Percentiles rank a stretch among this genome's conserved stretches.
Conservation (phyloP, 1,139 yeast genomes). For the Sugiyamaella castrensis region DNA sequence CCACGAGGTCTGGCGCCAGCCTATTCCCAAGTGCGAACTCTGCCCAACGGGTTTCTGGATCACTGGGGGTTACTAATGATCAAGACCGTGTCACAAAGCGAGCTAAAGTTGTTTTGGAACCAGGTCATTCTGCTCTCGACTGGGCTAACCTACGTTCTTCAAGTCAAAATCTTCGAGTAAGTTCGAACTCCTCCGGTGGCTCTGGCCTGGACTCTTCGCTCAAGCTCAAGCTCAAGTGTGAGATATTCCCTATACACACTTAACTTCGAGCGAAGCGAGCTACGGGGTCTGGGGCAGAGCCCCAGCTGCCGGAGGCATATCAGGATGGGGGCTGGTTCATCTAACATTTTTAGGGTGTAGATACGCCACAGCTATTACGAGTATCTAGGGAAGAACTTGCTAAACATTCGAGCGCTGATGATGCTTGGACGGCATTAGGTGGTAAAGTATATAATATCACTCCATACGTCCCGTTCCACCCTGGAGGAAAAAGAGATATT, state of each 20-base stretch:
- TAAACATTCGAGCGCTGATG: conserved; percentile 55
- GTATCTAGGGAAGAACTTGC: conserved; percentile 60
- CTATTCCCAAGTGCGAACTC: conserved; percentile 7
- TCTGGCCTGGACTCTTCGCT: conserved; percentile 5
- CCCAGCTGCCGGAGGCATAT: too few species aligned
- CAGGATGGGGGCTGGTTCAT: neutral
- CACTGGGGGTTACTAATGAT: conserved; percentile 23
- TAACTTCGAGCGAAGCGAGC: too few species aligned
- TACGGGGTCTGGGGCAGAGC: neutral
- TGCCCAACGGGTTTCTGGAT: conserved; percentile 6
- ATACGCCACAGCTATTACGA: conserved; percentile 38
- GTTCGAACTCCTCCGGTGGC: conserved; percentile 11
- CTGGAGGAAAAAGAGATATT: conserved; percentile 84
- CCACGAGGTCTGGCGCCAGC: conserved; percentile 6
- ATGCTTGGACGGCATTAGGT: conserved; percentile 82
- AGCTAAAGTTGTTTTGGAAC: conserved; percentile 59
- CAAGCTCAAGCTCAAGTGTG: neutral
- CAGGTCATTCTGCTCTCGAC: conserved; percentile 83
- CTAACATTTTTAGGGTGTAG: conserved; percentile 25
- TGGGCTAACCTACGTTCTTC: conserved; percentile 66
- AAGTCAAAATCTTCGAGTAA: conserved; percentile 44
- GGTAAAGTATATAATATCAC: conserved; percentile 85
- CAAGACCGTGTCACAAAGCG: conserved; percentile 40
- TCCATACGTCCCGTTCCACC: conserved; percentile 80
- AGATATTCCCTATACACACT: neutral